Base-by-base conservation (phyloP, 495 filamentous ascomycete genomes). In the Penicillium soppii region DNA sequence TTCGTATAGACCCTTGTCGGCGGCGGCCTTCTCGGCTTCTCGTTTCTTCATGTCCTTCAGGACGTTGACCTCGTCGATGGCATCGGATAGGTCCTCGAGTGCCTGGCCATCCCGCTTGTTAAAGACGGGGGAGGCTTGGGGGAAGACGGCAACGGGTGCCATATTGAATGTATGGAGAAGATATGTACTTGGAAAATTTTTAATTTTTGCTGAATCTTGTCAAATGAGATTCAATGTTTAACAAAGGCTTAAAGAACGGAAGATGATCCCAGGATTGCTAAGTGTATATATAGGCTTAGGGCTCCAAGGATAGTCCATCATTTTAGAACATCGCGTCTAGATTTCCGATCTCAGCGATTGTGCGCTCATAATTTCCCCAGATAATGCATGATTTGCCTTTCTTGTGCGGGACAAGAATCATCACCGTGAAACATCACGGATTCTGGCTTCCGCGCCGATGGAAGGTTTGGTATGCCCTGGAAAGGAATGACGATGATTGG, bases 21-120 rank as follows among this genome's bases (percentile, higher is more conserved):
- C 67, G 42, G 33, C 66, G 53, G 43, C 65, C 62, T 66, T 61
- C 56, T 49, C 25, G 4, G 47, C 36, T n/a, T 49, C 47, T 2
- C 47, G 35, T 19, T 45, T 75, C 50, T 79, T 81, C 58, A 78
- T 64, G 50, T 69, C 80, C 57, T 88, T 90, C 54, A 92, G 74
- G 30, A 90, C 73, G 73, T 95, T 95, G 73, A 94, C 82, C 2
- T 77, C 74, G 72, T 95, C 89, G 61, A 95, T 85, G 63, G 80
- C 77, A 68, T 94, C 90, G 2, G 89, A 92, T 26, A 84, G 81
- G 23, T 80, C 79, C 63, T 94, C 89, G n/a, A 95, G 82, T n/a
- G 80, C 82, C 6, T 82, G 78, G 20, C 88, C 88, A 59, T 87
- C 79, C 22, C 82, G 76, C 44, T 66, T 69, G 56, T 67, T 65